Evolutionary conservation across 352 stramenopile genomes (phyloP), one percentile per base, ranked within the genome.

Genomic region (Globisporangium spinosum): DNA sequence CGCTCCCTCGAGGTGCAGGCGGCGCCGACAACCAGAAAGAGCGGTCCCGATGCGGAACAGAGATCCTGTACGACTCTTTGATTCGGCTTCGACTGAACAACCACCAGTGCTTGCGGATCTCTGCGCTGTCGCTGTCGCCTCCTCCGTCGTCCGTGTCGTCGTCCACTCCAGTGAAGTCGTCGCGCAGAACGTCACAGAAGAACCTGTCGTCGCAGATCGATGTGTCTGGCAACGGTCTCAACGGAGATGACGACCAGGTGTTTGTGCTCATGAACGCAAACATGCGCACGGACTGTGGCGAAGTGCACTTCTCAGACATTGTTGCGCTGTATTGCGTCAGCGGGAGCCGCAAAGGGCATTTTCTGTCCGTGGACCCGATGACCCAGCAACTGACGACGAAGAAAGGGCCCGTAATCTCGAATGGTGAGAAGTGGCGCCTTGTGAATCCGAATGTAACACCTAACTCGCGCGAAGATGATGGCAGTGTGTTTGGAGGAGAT

Each of bases 221-320:
- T 63, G 79, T 87, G 2, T 73, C 75, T 9, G 86, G 86, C 32
- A 78, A 87, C 67, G 84, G 86, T 0, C 73, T 91, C 32, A 80
- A 81, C 62, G 84, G 83, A n/a, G 86, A 96, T 49, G 73, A 78
- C 13, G 80, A 90, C 54, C 86, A 96, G 54, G 77, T 93, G 7
- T 96, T 96, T 70, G 82, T 89, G 58, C 62, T 94, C 20, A 68
- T 93, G 29, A 94, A 94, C 58, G 85, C 77, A 2, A 87, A 79
- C 40, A 77, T 93, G 64, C 83, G 83, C 13, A 77, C 77, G 6
- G 86, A 94, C 67, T 85, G 78, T 60, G 83, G 76, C 8, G 79
- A 86, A 53, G 83, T 94, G 17, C 86, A 85, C 53, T 96, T 83
- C 58, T 88, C 82, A 7, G 85, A 96, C 43, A 70, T 87, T 10